Percentiles rank a stretch among this genome's conserved stretches.
Evolutionary conservation across 768 basidiomycete species (phyloP).

Genomic region (Infundibulicybe gibba): DNA sequence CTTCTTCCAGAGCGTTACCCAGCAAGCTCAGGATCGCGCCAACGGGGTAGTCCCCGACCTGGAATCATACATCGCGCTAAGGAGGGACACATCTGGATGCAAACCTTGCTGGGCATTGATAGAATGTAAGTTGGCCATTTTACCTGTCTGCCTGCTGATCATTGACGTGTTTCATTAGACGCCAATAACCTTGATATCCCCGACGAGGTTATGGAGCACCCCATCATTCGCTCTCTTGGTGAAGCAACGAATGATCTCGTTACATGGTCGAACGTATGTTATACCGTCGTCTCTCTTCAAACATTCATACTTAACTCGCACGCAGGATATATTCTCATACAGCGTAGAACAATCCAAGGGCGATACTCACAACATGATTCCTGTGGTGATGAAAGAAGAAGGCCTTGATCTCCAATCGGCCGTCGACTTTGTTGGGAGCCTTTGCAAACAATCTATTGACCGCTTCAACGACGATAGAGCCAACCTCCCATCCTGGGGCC

Average conservation of each 20-base stretch:
- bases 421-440: conserved; percentile 70
- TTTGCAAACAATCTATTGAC: conserved; percentile 73
- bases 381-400: conserved; percentile 71
- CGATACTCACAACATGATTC: conserved; percentile 83
- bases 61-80: conserved; percentile 74
- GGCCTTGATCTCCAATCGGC: conserved; percentile 72
- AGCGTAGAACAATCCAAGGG: conserved; percentile 81
- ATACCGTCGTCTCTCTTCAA: conserved; percentile 13
- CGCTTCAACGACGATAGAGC: conserved; percentile 49
- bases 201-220: conserved; percentile 79
- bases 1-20: conserved; percentile 76
- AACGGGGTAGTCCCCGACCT: conserved; percentile 66
- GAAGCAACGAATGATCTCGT: conserved; percentile 81
- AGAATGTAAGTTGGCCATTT: conserved; percentile 43
- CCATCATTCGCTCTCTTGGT: conserved; percentile 58
- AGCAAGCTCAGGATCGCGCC: conserved; percentile 68
- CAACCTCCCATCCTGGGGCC: conserved; percentile 68
- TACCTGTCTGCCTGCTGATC: conserved; percentile 5
- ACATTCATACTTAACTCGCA: conserved; percentile 15
- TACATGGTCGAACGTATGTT: conserved; percentile 81
- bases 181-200: conserved; percentile 76
- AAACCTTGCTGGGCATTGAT: conserved; percentile 81
- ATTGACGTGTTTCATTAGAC: conserved; percentile 26
- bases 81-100: conserved; percentile 79
- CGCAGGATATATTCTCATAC: conserved; percentile 81